Conservation (phyloP, 352 stramenopile genomes). For the Pythium utonaiense region DNA sequence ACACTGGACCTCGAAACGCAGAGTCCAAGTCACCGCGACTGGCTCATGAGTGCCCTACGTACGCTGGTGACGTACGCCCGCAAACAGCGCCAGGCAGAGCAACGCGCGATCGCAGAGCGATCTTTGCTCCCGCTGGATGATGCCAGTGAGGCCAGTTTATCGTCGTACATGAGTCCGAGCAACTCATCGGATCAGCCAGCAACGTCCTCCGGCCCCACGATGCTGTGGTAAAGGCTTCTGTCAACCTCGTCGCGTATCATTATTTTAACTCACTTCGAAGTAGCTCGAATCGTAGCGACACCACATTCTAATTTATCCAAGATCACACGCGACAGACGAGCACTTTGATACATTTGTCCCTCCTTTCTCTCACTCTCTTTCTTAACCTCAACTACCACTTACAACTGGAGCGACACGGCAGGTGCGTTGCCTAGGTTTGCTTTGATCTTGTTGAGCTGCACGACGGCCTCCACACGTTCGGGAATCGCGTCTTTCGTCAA, state of each 20-base stretch:
- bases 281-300: neutral
- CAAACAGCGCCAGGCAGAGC: slow-evolving; percentile 66
- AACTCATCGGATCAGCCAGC: slow-evolving; percentile 3
- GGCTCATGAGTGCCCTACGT: slow-evolving; percentile 71
- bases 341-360: neutral
- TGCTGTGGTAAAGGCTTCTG: slow-evolving; percentile 11
- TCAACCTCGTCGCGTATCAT: neutral
- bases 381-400: neutral
- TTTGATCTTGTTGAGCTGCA: slow-evolving; percentile 75
- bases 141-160: neutral
- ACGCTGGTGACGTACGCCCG: slow-evolving; percentile 72
- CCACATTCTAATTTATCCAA: slow-evolving; percentile 2
- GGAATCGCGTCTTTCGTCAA: slow-evolving; percentile 46
- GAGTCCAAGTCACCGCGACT: slow-evolving; percentile 73
- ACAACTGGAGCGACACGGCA: slow-evolving; percentile 1
- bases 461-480: slow-evolving; percentile 54
- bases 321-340: neutral
- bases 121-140: slow-evolving; percentile 19
- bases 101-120: slow-evolving; percentile 72
- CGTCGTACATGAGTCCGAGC: neutral
- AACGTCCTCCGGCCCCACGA: slow-evolving; percentile 1
- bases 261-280: neutral
- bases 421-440: slow-evolving; percentile 32
- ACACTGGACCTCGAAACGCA: slow-evolving; percentile 81
- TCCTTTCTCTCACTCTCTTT: neutral